phyloP scores from a whole-genome alignment of 257 asterid species.

The Petunia secreta region DNA sequence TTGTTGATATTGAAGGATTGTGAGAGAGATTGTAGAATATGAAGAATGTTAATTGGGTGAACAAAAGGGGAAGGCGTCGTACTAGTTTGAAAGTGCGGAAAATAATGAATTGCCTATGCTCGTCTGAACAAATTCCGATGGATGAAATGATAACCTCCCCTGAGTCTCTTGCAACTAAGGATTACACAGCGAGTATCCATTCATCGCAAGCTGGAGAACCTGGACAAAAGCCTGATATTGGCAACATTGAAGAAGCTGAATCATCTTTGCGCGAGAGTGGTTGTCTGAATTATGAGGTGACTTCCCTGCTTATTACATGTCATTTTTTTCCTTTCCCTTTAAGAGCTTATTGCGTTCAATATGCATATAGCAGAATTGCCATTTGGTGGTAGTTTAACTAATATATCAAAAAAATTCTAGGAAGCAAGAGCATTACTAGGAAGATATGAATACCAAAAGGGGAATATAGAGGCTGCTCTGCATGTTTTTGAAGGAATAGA shows the following conservation, averaged over 20 bases:
- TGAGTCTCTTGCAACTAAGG: constrained; percentile 59
- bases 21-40: constrained; percentile 42
- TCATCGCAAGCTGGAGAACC: constrained; percentile 61
- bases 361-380: not conserved
- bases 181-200: constrained; percentile 54
- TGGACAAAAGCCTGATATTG: constrained; percentile 64
- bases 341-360: not conserved
- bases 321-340: constrained; percentile 1
- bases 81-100: constrained; percentile 41
- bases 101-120: constrained; percentile 68
- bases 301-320: constrained; percentile 23
- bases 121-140: constrained; percentile 52
- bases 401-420: constrained; percentile 42
- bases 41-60: constrained; percentile 52
- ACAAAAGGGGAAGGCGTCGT: constrained; percentile 35
- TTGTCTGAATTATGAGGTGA: constrained; percentile 76
- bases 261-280: constrained; percentile 81
- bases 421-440: constrained; percentile 97
- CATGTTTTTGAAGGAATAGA: constrained; percentile 95
- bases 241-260: constrained; percentile 91
- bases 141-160: constrained; percentile 62
- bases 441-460: constrained; percentile 87
- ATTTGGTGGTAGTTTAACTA: constrained; percentile 15
- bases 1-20: constrained; percentile 35
- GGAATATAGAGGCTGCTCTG: constrained; percentile 84